Conservation (phyloP, 108 stramenopile species). For the Cylindrotheca fusiformis region DNA sequence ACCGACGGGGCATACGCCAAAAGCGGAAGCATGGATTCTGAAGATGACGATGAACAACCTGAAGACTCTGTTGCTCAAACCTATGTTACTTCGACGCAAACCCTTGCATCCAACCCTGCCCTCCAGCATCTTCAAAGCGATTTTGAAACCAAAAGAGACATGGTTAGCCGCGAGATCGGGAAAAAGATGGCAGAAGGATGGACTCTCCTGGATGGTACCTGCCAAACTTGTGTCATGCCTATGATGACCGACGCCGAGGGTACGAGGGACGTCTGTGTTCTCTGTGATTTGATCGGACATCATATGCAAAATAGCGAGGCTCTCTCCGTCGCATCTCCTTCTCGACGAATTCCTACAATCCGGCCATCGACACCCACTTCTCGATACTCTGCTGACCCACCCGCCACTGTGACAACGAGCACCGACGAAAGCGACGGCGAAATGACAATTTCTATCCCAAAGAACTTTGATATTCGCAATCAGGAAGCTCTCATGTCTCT, state of each 20-base stretch:
- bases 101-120: neutral
- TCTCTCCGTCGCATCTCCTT: neutral
- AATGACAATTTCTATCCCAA: slow-evolving; percentile 15
- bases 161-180: slow-evolving; percentile 55
- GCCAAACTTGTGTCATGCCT: slow-evolving; percentile 51
- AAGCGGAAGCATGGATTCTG: neutral
- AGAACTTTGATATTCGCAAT: slow-evolving; percentile 23
- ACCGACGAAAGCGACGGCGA: neutral
- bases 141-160: slow-evolving; percentile 40
- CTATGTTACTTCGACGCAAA: slow-evolving; percentile 3
- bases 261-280: slow-evolving; percentile 40
- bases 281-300: slow-evolving; percentile 23
- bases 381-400: neutral
- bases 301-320: slow-evolving; percentile 13
- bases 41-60: slow-evolving; percentile 13
- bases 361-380: neutral
- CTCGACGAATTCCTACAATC: neutral
- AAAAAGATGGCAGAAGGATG: slow-evolving; percentile 53
- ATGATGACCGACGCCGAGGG: slow-evolving; percentile 42
- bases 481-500: slow-evolving; percentile 5
- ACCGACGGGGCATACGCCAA: slow-evolving; percentile 39
- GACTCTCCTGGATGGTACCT: slow-evolving; percentile 46
- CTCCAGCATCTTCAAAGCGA: slow-evolving; percentile 18
- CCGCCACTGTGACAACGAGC: neutral
- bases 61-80: slow-evolving; percentile 2